Evolutionary conservation across 176 grass and related monocot genomes (phyloP), one percentile per base, ranked within the genome.

Genomic region (Avena atlantica): DNA sequence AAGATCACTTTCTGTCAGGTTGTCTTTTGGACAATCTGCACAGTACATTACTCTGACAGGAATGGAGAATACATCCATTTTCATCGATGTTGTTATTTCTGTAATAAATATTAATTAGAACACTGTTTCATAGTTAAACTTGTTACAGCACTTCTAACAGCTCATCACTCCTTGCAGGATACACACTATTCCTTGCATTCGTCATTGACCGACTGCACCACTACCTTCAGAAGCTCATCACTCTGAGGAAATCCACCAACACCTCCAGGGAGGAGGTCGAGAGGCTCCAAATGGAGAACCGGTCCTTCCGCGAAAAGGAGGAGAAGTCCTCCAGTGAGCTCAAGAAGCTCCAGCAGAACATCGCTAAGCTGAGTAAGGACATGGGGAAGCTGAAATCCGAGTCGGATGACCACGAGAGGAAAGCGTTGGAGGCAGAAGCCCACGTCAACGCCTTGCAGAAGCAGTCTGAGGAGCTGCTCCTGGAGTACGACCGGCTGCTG

Each of bases 201-300:
- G 82, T 94, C 60, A 98, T 98, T 10, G 90, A 98, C 75, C 84
- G 92, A 70, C 62, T 95, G 27, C 96, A 98, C 67, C 93, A 98
- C 82, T 98, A 96, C 60, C 78, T 91, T 48, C 84, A 31, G 42
- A 98, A 98, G 78, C 84, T 94, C 47, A 86, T 94, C 49, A 85
- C 67, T 14, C 70, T 92, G 13, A 87, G 87, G 86, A 94, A 94
- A 86, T 53, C 84, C n/a, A 77, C 87, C 42, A 76, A 21, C 83
- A 91, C 72, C 34, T 92, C 92, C 8, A 88, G 88, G 58, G 93
- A 95, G 55, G 96, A 98, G 93, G 86, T 84, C 0, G 87, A 98
- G 86, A 90, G 92, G 66, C 91, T 95, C 73, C 89, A 95, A 48
- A 98, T 83, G 21, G 92, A 98, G 88, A 91, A 90, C n/a, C 20